Evolutionary conservation across 2,329 filamentous ascomycete genomes (phyloP), one percentile per base, ranked within the genome.

Genomic region (Aspergillus pseudonomiae): DNA sequence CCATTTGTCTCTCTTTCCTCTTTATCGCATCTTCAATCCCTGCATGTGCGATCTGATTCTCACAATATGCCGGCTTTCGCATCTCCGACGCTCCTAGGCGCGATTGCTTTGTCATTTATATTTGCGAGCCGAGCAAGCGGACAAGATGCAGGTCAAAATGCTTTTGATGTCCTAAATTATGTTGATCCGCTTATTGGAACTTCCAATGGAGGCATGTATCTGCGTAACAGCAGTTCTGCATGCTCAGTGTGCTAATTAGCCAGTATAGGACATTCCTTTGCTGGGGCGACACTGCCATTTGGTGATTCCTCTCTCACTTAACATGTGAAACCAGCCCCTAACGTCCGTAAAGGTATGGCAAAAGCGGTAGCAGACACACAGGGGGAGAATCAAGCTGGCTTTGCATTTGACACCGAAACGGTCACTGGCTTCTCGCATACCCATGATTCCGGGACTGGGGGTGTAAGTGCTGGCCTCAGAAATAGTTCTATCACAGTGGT

Each of bases 141-240:
- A 26, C 16, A 48, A 39, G 7, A 52, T 19, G 4, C 28, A 4
- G 26, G 16, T 2, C 4, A 32, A 50, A 30, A 52, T 52, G 28
- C 7, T 16, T 71, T 70, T 45, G 76, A 82, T 66, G 72, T 79
- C 6, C 70, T 83, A 34, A 68, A 79, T 48, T 80, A 78, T 68
- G 73, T 83, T 28, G 75, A 87, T 70, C 85, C 84, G 10, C 77
- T 87, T 6, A 86, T 87, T 63, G 85, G 85, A 32, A 85, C 84
- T 19, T 80, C 77, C 4, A 83, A 84, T 73, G 85, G 84, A 72
- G 77, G 77, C 77, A 63, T 32, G 48, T 48, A 50, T 50, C 6
- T 26, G 48, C 19, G 16, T 26, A 14, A 30, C 2, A n/a, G 28
- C n/a, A 26, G 7, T 14, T n/a, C 5, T 36, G 11, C 3, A 48